These are phyloP conservation scores for Nicotiana otophora DNA, from an alignment of 257 asterid genomes.

Conservation along the genomic window DNA sequence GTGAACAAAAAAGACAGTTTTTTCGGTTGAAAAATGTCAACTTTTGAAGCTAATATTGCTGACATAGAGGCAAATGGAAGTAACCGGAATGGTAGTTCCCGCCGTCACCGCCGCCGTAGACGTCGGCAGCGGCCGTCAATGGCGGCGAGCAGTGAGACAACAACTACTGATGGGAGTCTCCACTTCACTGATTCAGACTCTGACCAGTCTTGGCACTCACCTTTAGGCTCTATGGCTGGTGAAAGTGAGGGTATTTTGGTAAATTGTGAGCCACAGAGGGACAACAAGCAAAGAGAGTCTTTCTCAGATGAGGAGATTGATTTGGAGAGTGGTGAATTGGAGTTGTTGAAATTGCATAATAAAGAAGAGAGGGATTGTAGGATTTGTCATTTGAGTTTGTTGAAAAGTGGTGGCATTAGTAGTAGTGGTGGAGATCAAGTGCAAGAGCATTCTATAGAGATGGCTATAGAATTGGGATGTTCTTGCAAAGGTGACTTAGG, in stretches of 20 bases:
- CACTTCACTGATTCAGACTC: slow-evolving; percentile 36
- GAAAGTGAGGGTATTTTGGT: slow-evolving; percentile 13
- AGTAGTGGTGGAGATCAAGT: slow-evolving; percentile 19
- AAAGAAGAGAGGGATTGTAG: slow-evolving; percentile 33
- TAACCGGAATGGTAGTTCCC: background rate
- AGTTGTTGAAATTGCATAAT: slow-evolving; percentile 19
- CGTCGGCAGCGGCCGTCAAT: slow-evolving; percentile 26
- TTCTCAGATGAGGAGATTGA: slow-evolving; percentile 29
- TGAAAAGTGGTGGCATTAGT: slow-evolving; percentile 12
- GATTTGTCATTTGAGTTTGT: slow-evolving; percentile 42
- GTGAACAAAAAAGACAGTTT: background rate
- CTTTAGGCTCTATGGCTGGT: slow-evolving; percentile 15
- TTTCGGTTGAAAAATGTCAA: slow-evolving; percentile 17
- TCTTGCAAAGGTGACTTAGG: slow-evolving; percentile 50
- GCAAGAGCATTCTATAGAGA: slow-evolving; percentile 3
- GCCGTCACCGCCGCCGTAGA: slow-evolving; percentile 18
- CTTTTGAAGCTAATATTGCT: slow-evolving; percentile 6
- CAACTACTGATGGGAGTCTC: slow-evolving; percentile 40
- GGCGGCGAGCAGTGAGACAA: slow-evolving; percentile 33
- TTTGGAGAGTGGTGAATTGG: slow-evolving; percentile 43
- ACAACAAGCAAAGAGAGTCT: slow-evolving; percentile 16
- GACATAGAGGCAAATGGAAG: slow-evolving; percentile 21
- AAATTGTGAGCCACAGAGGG: background rate
- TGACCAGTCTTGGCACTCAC: slow-evolving; percentile 24
- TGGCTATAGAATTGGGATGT: slow-evolving; percentile 40